Base-by-base conservation (phyloP, 192 early-diverging fungal genomes). In the Dissophora ornata region DNA sequence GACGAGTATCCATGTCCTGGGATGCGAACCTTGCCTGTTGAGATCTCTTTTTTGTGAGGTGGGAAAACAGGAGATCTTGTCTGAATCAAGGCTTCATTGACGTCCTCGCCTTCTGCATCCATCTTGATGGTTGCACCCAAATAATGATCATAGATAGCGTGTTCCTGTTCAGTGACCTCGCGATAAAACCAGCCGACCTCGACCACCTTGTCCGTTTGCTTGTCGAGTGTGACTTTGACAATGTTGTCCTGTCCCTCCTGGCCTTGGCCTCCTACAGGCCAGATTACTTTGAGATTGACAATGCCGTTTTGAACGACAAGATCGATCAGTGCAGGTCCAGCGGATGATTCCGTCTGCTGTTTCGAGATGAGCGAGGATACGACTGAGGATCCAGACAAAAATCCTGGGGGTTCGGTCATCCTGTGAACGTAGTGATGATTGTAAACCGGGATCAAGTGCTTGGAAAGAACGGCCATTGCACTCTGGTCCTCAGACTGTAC, bases 111-210 rank as follows among this genome's bases (percentile, higher is more conserved):
- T 18, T 62, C 33, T 2, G 51, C 53, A 42, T 67, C 59, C 52
- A 77, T n/a, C 38, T 52, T 34, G 21, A 77, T 59, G 9, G 64
- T 77, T 13, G 73, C 73, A 28, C 73, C 73, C n/a, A 77, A 28
- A 30, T 47, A 77, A 32, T 77, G 65, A 44, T 77, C 73, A 24
- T 45, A 49, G 0, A 60, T 38, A 3, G 58, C 19, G 25, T 77
- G n/a, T 29, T 67, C 73, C 24, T 57, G 49, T 19, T 77, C 73
- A 6, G 73, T 77, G 28, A 77, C 15, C 30, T 77, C 73, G 26
- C 73, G 57, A n/a, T 67, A 77, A 29, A 77, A 77, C 63, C 64
- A 77, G 1, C 73, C 73, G 29, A 77, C 65, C 30, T 77, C 73
- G 2, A 67, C 53, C n/a, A 67, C 73, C 19, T 48, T 62, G 36